Evolutionary conservation across 768 basidiomycete genomes (phyloP), one percentile per base, ranked within the genome.

Genomic region (Naematelia encephala): DNA sequence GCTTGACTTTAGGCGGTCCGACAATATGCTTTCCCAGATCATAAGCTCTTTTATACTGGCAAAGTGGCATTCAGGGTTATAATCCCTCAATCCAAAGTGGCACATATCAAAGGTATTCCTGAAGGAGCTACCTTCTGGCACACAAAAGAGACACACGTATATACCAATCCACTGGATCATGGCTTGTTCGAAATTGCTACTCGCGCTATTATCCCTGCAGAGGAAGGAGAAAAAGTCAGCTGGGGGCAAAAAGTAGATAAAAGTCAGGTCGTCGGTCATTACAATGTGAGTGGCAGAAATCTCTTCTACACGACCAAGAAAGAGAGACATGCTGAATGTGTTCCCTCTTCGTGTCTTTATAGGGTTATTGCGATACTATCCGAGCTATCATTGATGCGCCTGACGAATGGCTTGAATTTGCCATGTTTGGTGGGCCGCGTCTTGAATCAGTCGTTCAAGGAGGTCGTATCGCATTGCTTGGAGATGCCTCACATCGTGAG

Each of bases 401-500:
- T n/a, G 62, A 63, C 19, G 50, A 54, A 44, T 70, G 68, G 68
- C 57, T 57, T 4, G 66, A 70, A 28, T 70, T 70, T 53, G 52
- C 66, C 25, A 59, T 61, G 46, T 70, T 70, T 52, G 68, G 59
- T 14, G 68, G 68, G 2, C 62, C 63, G 2, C 49, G 63, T 14
- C 51, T 70, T 3, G 63, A 64, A n/a, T 59, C 56, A 21, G 56
- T 67, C 28, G 46, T 64, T 8, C 49, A 49, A 3, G 50, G 58
- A 22, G 61, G 54, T 19, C 43, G 56, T 4, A 60, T 70, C 19
- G 63, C 61, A 2, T 34, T 70, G 16, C 12, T 70, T 2, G 68
- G 68, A 2, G 68, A 70, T 54, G 66, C 68, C 22, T 67, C 66
- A 0, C 68, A 70, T 53, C 68, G 60, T 68, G 19, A 57, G 66